Conservation (phyloP, 495 filamentous ascomycete species). For the Lasiosphaeris hirsuta region DNA sequence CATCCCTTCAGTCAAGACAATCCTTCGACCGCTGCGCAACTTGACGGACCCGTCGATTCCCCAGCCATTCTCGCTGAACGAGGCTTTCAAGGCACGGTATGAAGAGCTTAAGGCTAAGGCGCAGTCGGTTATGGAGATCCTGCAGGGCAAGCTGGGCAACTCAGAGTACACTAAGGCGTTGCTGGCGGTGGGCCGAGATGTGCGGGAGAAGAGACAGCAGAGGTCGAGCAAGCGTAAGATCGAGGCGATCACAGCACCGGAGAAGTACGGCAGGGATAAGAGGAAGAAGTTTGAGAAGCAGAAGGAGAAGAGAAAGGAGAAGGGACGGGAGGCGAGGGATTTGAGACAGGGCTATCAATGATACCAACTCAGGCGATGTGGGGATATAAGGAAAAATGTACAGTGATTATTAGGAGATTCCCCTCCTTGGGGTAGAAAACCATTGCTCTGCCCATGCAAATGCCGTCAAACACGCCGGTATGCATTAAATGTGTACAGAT, state of each 20-base stretch:
- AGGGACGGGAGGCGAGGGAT: constrained; percentile 62
- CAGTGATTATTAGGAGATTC: neutral
- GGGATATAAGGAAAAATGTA: constrained; percentile 7
- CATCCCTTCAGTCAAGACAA: constrained; percentile 53
- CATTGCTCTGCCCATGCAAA: constrained; percentile 8
- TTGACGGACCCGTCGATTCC: constrained; percentile 76
- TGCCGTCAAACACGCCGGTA: constrained; percentile 3
- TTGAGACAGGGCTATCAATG: constrained; percentile 44
- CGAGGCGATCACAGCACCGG: constrained; percentile 76
- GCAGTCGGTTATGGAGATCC: constrained; percentile 64
- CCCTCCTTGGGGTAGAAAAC: neutral
- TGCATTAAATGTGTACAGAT: neutral
- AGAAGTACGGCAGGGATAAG: constrained; percentile 75
- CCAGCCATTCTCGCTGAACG: constrained; percentile 60
- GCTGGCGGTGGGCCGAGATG: constrained; percentile 61
- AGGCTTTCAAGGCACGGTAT: constrained; percentile 62
- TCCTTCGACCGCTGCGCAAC: constrained; percentile 79
- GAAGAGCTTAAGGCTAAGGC: constrained; percentile 64
- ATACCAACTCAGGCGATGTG: neutral
- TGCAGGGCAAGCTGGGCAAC: constrained; percentile 85
- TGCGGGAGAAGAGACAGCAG: constrained; percentile 65
- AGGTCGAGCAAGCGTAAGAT: constrained; percentile 80
- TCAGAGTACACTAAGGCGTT: constrained; percentile 68
- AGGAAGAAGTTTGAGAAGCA: constrained; percentile 80
- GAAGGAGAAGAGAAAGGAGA: constrained; percentile 77